A percentile compares a stretch with the other conserved stretches of the same genome.
Conservation (phyloP, 345 rosid genomes). For the Pugionium cornutum region DNA sequence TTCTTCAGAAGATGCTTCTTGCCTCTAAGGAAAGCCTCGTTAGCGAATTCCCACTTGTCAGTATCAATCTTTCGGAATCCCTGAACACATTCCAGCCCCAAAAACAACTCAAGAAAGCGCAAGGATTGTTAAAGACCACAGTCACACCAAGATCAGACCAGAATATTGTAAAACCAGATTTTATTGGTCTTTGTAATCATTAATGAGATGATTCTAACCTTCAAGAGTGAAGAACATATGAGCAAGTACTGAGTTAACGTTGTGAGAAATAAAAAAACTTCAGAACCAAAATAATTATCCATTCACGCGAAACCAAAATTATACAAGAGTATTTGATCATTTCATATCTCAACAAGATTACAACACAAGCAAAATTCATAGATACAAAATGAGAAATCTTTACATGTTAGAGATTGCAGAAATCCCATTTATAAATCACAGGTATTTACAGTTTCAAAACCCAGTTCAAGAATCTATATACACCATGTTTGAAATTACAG, state of each 20-base stretch:
- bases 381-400: background rate
- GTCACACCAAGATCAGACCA: slow-evolving; percentile 20
- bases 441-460: slow-evolving; percentile 26
- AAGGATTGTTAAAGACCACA: background rate
- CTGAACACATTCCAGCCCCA: slow-evolving; percentile 47
- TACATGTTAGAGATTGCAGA: slow-evolving; percentile 22
- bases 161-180: background rate
- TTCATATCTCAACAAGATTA: slow-evolving; percentile 9
- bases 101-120: slow-evolving; percentile 40
- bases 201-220: slow-evolving; percentile 1
- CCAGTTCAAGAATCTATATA: slow-evolving; percentile 22
- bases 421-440: slow-evolving; percentile 23
- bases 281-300: background rate
- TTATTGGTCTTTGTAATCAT: background rate
- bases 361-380: slow-evolving; percentile 3
- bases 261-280: background rate
- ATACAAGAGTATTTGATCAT: slow-evolving; percentile 13
- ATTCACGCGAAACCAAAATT: slow-evolving; percentile 16
- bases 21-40: slow-evolving; percentile 78
- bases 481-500: slow-evolving; percentile 24
- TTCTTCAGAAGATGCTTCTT: slow-evolving; percentile 78
- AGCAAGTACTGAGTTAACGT: background rate
- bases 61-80: slow-evolving; percentile 85
- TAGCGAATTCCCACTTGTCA: slow-evolving; percentile 93
- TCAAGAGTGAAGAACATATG: background rate